Conservation (phyloP, 2,329 filamentous ascomycete species). For the Pseudogymnoascus sp. region DNA sequence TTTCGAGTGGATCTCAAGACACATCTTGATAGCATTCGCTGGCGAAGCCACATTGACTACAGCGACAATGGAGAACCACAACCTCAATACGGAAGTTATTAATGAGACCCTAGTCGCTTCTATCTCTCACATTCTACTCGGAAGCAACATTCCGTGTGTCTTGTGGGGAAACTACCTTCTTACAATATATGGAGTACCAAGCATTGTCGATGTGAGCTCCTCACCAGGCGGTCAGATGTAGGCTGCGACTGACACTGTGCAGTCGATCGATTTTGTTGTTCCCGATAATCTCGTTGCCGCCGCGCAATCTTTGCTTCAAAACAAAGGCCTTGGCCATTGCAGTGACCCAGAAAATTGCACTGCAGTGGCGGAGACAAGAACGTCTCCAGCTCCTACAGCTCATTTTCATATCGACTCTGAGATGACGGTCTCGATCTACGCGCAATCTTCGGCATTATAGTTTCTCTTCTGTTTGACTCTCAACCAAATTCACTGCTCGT, state of each 20-base stretch:
- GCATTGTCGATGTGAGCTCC: neutral
- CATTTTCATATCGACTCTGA: neutral
- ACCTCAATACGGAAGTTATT: neutral
- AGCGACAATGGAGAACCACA: neutral
- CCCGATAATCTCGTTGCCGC: neutral
- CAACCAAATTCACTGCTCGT: neutral
- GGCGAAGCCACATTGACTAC: neutral
- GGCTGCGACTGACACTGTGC: neutral
- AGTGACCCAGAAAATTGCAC: neutral
- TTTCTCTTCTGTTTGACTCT: neutral
- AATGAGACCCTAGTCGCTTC: neutral
- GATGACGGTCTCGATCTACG: neutral
- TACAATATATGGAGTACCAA: neutral
- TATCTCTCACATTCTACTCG: neutral
- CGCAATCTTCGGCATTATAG: neutral
- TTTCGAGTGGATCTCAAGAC: neutral
- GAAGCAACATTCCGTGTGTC: neutral
- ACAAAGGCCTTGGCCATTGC: neutral
- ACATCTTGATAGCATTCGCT: neutral
- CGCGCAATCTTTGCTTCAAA: neutral
- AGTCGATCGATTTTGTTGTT: neutral
- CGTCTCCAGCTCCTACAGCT: neutral
- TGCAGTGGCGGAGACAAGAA: neutral
- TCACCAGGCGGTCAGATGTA: neutral
- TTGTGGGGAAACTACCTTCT: conserved; percentile 4